phyloP scores from a whole-genome alignment of 768 basidiomycete genomes.

The Lentinus brumalis region DNA sequence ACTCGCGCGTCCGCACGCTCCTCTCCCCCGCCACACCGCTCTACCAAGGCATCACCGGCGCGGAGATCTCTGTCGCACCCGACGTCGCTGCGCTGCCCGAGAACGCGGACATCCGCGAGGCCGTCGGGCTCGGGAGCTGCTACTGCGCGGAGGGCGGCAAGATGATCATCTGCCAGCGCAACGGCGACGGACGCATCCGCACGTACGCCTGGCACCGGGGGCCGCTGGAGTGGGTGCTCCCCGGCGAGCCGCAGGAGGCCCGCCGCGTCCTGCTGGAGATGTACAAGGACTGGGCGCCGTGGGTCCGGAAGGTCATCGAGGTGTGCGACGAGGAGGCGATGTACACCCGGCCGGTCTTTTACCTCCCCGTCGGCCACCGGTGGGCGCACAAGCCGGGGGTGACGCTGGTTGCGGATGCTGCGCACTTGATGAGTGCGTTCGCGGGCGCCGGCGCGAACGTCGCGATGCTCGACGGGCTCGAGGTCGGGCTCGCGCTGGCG shows the following conservation, averaged over 20 bases:
- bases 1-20: conserved; percentile 39
- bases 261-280: conserved; percentile 5
- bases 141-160: conserved; percentile 29
- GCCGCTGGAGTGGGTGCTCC: too few species aligned
- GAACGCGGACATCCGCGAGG: not conserved
- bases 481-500: conserved; percentile 14
- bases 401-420: conserved; percentile 31
- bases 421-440: conserved; percentile 40
- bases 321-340: conserved; percentile 5
- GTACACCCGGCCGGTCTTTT: conserved; percentile 16
- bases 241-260: conserved; percentile 14
- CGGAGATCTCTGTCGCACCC: conserved; percentile 25
- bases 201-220: conserved; percentile 14
- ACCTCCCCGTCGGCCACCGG: conserved; percentile 11
- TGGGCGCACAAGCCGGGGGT: conserved; percentile 15
- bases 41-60: conserved; percentile 35
- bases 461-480: conserved; percentile 32
- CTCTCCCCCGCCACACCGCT: conserved; percentile 33
- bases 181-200: conserved; percentile 28
- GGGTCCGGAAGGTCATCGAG: conserved; percentile 15
- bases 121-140: conserved; percentile 33
- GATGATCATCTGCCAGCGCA: conserved; percentile 35
- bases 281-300: conserved; percentile 12
- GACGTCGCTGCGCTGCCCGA: conserved; percentile 7
- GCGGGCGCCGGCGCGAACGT: conserved; percentile 41